Evolutionary conservation across 208 protist species (phyloP), one percentile per base, ranked within the genome.

Genomic region (Trypanosomatidae sp.): DNA sequence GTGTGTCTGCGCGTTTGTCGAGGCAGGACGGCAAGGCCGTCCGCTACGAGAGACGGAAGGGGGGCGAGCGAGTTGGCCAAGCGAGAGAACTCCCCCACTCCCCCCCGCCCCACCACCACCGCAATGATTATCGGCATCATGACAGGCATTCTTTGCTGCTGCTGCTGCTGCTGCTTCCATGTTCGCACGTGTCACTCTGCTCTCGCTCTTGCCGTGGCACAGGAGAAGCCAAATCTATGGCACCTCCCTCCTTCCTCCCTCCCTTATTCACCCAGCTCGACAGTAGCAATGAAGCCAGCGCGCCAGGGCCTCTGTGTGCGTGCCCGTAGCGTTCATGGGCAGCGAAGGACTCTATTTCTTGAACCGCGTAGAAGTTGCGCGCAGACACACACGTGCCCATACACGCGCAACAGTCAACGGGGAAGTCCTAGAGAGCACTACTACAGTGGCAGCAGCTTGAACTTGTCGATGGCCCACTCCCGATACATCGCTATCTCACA

Each of bases 401-500:
- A 28, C 17, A 22, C 25, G 25, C 53, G 25, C 33, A 59, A 3
- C 22, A 59, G 25, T 33, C 53, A 5, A 17, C 25, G 25, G 9
- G 9, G 53, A 7, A 33, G 22, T n/a, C 25, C 53, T 59, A 12
- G 25, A n/a, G 53, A 33, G 25, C 33, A 41, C 60, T 65, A 41
- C 41, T 68, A 2, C 39, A 2, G 41, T 12, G 64, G 25, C 12
- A 33, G 19, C 2, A 36, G 15, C 4, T 62, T 46, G 53, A 69
- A 56, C 30, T 66, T 69, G 25, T 71, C 25, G 13, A 62, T 69
- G 17, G 67, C 74, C 74, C 74, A 78, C 50, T 78, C 74, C 47
- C 74, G 68, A 55, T 73, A 78, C 74, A 78, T 78, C 28, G 74
- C 74, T 3, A 62, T 62, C 19, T 67, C 67, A 44, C 66, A 73